A percentile compares a stretch with the other conserved stretches of the same genome.
phyloP scores from a whole-genome alignment of 805 yeast genomes.

The Yamadazyma tumulicola region DNA sequence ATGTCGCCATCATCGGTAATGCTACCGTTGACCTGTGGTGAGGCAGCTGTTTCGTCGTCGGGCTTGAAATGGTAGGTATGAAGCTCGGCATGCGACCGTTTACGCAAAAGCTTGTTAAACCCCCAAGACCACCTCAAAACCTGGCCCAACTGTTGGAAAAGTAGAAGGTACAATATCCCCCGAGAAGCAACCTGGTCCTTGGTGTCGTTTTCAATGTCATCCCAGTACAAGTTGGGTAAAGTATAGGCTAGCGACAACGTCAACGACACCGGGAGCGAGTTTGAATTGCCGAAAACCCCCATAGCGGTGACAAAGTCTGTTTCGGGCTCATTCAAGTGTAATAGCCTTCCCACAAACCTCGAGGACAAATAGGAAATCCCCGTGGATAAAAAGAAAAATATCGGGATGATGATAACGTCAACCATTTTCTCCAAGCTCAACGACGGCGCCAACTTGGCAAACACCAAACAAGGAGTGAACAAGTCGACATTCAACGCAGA shows the following conservation, averaged over 20 bases:
- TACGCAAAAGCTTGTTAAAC: conserved; percentile 62
- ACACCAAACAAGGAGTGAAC: conserved; percentile 93
- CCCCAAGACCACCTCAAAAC: conserved; percentile 88
- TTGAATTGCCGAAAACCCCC: conserved; percentile 95
- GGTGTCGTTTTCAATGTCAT: conserved; percentile 60
- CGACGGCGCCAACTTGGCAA: conserved; percentile 67
- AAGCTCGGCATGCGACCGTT: conserved; percentile 40
- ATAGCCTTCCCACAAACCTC: conserved; percentile 44
- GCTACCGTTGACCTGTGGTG: neutral
- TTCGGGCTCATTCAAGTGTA: conserved; percentile 68
- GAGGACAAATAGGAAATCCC: conserved; percentile 69
- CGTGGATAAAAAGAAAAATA: conserved; percentile 80
- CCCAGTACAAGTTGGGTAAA: conserved; percentile 74
- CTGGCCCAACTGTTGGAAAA: conserved; percentile 82
- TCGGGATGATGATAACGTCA: conserved; percentile 81
- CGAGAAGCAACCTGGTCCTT: conserved; percentile 72
- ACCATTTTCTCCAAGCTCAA: conserved; percentile 71
- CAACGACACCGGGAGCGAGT: conserved; percentile 89
- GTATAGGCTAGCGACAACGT: conserved; percentile 77
- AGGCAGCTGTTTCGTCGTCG: conserved; percentile 8
- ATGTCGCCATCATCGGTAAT: neutral
- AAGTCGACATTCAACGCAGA: conserved; percentile 81
- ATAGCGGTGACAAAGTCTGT: conserved; percentile 91
- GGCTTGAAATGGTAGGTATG: conserved; percentile 12
- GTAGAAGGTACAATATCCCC: conserved; percentile 68